Base-by-base conservation (phyloP, 768 basidiomycete genomes). In the Bullera alba region DNA sequence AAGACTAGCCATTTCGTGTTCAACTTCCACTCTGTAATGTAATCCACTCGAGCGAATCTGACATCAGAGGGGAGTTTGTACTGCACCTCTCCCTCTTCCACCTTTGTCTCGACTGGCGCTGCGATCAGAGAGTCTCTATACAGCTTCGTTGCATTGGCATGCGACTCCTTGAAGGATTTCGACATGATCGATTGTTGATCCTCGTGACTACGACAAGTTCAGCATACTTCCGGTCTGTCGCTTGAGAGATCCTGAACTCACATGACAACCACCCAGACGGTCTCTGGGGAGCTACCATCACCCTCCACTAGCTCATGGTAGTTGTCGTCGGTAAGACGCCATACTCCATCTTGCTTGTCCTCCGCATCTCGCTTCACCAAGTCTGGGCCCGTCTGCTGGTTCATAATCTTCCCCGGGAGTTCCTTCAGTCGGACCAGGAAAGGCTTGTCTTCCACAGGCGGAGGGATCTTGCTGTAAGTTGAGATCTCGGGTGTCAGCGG, bases 1-100 rank as follows among this genome's bases (percentile, higher is more conserved):
- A 87, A 91, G 42, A 92, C 70, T 29, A 70, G 76, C 90, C 90
- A 93, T 65, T 84, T 85, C 2, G 87, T 88, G 50, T 88, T 91
- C 50, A 90, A 71, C 46, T 77, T 73, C 16, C 86, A 89, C 56
- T 91, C 88, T 54, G 84, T 83, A 56, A 89, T 74, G 71, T 90
- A 93, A 75, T 92, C 87, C 51, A 93, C 81, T 54, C 90, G 81
- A 44, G 81, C 90, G 79, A 84, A 92, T 50, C 80, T 82, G 50
- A 91, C 79, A 63, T 86, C 69, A n/a, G n/a, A n/a, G n/a, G n/a
- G n/a, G n/a, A n/a, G n/a, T n/a, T n/a, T n/a, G n/a, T n/a, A n/a
- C n/a, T n/a, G n/a, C n/a, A n/a, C 19, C 8, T 10, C 37, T 39
- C 37, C 12, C 22, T 21, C 12, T 39, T 81, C 37, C 19, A 21